These are phyloP conservation scores for Solanum arcanum DNA, from an alignment of 257 asterid species.

Conservation along the genomic window DNA sequence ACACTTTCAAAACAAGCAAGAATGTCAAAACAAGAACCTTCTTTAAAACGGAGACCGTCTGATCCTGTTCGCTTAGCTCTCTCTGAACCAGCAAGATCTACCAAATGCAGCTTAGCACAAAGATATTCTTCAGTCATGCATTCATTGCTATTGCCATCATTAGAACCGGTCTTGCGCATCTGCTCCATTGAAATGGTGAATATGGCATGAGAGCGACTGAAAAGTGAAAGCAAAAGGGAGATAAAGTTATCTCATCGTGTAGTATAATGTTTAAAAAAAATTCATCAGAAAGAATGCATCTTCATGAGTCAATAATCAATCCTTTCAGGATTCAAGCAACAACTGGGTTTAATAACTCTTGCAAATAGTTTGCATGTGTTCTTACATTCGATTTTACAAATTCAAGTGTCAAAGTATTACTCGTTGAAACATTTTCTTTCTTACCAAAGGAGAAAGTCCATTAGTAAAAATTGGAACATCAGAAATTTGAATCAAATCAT, in stretches of 20 bases:
- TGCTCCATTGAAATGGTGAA: conserved; percentile 99
- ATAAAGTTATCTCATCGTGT: neutral
- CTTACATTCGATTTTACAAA: neutral
- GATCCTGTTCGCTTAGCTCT: conserved; percentile 99
- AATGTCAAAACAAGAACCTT: conserved; percentile 36
- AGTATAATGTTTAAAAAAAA: neutral
- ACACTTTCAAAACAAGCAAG: neutral
- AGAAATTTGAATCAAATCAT: neutral
- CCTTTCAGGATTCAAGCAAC: neutral
- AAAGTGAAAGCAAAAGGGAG: neutral
- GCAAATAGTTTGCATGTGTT: neutral
- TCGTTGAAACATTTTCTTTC: neutral
- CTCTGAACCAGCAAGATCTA: conserved; percentile 99
- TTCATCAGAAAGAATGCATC: neutral
- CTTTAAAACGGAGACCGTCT: conserved; percentile 96
- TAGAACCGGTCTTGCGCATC: conserved; percentile 48
- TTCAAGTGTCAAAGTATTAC: neutral
- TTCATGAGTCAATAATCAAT: neutral
- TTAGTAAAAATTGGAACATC: neutral
- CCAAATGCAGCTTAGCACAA: conserved; percentile 96
- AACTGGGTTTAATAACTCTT: neutral
- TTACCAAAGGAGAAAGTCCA: neutral
- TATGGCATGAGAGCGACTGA: conserved; percentile 98
- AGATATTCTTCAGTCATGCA: conserved; percentile 85
- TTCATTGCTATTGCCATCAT: conserved; percentile 43